Base-by-base conservation (phyloP, 2,329 filamentous ascomycete genomes). In the Microthyrium microscopicum region DNA sequence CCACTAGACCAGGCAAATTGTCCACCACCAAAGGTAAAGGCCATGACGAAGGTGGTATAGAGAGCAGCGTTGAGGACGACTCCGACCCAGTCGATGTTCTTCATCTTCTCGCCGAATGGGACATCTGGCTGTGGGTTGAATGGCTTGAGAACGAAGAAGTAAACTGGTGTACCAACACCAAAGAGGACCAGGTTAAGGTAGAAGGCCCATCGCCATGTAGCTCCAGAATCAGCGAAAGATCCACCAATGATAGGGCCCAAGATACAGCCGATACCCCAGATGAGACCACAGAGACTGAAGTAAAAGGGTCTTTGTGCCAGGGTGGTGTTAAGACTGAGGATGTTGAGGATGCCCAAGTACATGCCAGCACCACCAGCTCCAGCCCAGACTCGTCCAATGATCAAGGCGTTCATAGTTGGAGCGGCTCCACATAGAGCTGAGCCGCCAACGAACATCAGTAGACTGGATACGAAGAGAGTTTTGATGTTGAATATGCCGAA, bases 151-250 rank as follows among this genome's bases (percentile, higher is more conserved):
- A 58, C 42, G 39, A 63, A 58, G 20, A 70, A 18, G 18, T 60
- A 56, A 19, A 60, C 51, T 1, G 63, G 58, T 3, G 54, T 42
- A 25, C 56, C 50, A 5, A 56, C 45, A 5, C 48, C 66, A 2
- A 64, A 54, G 26, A 64, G 46, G 22, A 55, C 46, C 1, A 72
- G 52, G 41, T 72, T 73, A 50, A 73, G 62, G 41, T 74, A 74
- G 42, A 66, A 66, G 0, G 54, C 55, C 47, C 48, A 53, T 42
- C 49, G 36, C 50, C 50, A 53, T 17, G 42, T 47, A 5, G 46
- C 43, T 17, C 19, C 18, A 13, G 33, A 39, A 7, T 43, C 39
- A 3, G 46, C 33, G 35, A 54, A 52, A 1, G 41, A 43, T 9
- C 51, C 52, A 3, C 50, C 52, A 16, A 53, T 34, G 24, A 54